phyloP scores from a whole-genome alignment of 2,329 filamentous ascomycete genomes.

The Beauveria asiatica region DNA sequence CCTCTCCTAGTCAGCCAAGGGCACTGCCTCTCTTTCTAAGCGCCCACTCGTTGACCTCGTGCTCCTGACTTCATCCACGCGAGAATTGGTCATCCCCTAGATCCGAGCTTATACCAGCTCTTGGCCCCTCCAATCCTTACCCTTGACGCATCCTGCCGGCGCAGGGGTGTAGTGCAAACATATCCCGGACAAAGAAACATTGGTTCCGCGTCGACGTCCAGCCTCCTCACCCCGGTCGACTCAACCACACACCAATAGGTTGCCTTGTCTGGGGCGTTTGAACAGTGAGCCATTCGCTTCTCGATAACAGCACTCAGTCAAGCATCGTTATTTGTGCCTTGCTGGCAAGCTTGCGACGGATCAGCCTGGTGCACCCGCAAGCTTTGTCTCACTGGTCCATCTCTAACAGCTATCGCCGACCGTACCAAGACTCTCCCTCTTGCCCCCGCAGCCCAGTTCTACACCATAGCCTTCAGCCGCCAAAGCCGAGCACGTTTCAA shows the following conservation, averaged over 20 bases:
- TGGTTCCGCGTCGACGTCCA: conserved; percentile 4
- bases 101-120: conserved; percentile 3
- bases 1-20: neutral
- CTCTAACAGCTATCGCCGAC: neutral
- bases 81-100: neutral
- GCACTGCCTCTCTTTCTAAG: conserved; percentile 1
- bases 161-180: conserved; percentile 10
- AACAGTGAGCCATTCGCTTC: neutral
- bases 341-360: neutral
- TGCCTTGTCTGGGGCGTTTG: neutral
- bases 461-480: neutral
- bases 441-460: neutral
- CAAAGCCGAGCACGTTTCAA: neutral
- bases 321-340: neutral
- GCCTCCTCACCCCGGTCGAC: conserved; percentile 4
- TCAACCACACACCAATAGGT: conserved; percentile 2
- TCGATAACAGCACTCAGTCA: conserved; percentile 1
- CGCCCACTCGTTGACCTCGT: conserved; percentile 5
- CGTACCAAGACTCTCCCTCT: neutral
- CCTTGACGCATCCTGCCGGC: neutral
- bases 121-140: conserved; percentile 6
- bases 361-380: neutral
- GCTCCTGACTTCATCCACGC: neutral
- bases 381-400: conserved; percentile 1
- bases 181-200: conserved; percentile 7